phyloP scores from a whole-genome alignment of 148 eudicot species.

The Spergularia marina region DNA sequence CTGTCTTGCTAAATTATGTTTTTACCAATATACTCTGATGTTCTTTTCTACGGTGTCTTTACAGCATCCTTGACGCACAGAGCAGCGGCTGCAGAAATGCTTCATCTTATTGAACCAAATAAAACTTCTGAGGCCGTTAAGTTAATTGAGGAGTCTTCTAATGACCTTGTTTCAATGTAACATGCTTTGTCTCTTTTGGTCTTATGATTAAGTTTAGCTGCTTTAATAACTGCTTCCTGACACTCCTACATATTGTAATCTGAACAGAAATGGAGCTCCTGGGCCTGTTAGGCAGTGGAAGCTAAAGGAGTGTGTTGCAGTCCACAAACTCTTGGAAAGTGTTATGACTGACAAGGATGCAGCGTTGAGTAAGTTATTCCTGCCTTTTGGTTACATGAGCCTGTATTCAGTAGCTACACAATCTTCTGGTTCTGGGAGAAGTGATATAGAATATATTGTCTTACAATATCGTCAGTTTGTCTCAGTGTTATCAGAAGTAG shows the following conservation, averaged over 20 bases:
- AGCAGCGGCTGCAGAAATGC: slow-evolving; percentile 90
- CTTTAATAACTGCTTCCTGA: background rate
- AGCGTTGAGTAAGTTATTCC: slow-evolving; percentile 58
- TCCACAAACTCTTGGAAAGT: slow-evolving; percentile 63
- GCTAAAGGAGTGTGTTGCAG: slow-evolving; percentile 68
- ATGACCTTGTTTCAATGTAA: slow-evolving; percentile 51
- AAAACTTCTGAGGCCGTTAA: slow-evolving; percentile 70
- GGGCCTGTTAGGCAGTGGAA: slow-evolving; percentile 60
- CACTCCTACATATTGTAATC: background rate
- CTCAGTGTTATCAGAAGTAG: too few species aligned
- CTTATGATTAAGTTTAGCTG: background rate
- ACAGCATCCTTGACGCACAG: slow-evolving; percentile 93
- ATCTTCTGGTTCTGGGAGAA: background rate
- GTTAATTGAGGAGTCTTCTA: slow-evolving; percentile 70
- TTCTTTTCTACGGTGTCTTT: slow-evolving; percentile 6
- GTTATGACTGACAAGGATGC: slow-evolving; percentile 61
- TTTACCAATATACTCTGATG: slow-evolving; percentile 1
- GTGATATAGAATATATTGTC: background rate
- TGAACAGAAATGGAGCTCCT: slow-evolving; percentile 54
- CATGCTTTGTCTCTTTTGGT: background rate
- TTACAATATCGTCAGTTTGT: too few species aligned
- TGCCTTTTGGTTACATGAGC: background rate
- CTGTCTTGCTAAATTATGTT: background rate
- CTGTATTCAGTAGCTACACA: background rate
- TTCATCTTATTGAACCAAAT: slow-evolving; percentile 62